Base-by-base conservation (phyloP, 768 basidiomycete genomes). In the Xerocomellus dryophilus region DNA sequence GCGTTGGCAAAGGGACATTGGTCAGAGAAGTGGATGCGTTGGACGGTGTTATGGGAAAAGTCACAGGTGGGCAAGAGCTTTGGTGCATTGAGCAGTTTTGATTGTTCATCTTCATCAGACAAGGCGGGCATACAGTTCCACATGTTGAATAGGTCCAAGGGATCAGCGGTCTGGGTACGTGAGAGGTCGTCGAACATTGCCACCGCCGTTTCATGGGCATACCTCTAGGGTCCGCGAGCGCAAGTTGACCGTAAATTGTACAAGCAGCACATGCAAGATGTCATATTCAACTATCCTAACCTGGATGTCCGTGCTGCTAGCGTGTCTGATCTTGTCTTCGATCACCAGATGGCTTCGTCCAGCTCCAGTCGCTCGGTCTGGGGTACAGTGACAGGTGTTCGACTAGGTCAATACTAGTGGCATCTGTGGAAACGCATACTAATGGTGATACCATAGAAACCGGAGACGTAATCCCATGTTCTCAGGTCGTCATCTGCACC, bases 11-110 rank as follows among this genome's bases (percentile, higher is more conserved):
- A 71, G 93, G 93, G 18, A 93, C 87, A 0, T 75, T 96, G 29
- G 90, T 95, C n/a, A 77, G 88, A 40, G 93, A 96, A 68, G 84
- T 96, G 6, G 93, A 96, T 64, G 93, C 93, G 27, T 72, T 96
- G 53, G 93, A 93, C 60, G 93, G 93, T 3, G 64, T 94, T 10
- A 93, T 92, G 77, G 93, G 89, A 2, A 76, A 75, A 41, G 81
- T 93, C n/a, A 81, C 89, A 57, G 92, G 93, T 88, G 56, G 47
- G 81, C 68, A 25, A 18, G 43, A 32, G 3, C 15, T 18, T 23
- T 1, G 11, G 21, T 18, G 18, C 23, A 17, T 41, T 46, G 7
- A 57, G 42, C 29, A 2, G 31, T 29, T n/a, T n/a, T 36, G 11
- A 50, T 12, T 17, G 12, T 44, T 40, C 10, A n/a, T 23, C 20